Percentiles rank a stretch among this genome's conserved stretches.
phyloP scores from a whole-genome alignment of 2,329 filamentous ascomycete genomes.

The Penicillium brevicompactum region DNA sequence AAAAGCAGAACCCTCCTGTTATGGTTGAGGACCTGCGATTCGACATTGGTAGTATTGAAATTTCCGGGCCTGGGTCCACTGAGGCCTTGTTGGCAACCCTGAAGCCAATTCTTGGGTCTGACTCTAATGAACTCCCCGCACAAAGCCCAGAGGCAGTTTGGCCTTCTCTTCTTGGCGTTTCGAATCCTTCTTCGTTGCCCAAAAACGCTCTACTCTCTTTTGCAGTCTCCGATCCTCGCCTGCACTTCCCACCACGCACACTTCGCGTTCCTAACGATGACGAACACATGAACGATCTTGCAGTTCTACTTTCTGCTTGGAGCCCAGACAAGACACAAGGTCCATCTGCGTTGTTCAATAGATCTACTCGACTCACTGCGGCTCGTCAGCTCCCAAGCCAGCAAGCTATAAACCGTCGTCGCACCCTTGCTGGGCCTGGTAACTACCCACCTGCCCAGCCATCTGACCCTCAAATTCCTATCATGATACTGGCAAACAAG shows the following conservation, averaged over 20 bases:
- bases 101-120: slow-evolving; percentile 43
- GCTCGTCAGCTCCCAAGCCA: slow-evolving; percentile 70
- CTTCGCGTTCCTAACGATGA: slow-evolving; percentile 45
- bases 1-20: slow-evolving; percentile 63
- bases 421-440: slow-evolving; percentile 65
- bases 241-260: slow-evolving; percentile 72
- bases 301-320: slow-evolving; percentile 68
- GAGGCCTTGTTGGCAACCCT: slow-evolving; percentile 75
- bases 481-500: slow-evolving; percentile 68
- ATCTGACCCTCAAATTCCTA: slow-evolving; percentile 75
- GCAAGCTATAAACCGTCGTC: slow-evolving; percentile 78
- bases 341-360: slow-evolving; percentile 66
- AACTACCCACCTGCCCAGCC: slow-evolving; percentile 58
- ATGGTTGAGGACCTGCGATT: slow-evolving; percentile 68
- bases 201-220: slow-evolving; percentile 72
- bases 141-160: slow-evolving; percentile 43
- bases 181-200: slow-evolving; percentile 71
- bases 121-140: slow-evolving; percentile 19
- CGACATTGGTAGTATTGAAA: slow-evolving; percentile 71
- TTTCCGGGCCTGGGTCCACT: slow-evolving; percentile 73
- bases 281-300: slow-evolving; percentile 46
- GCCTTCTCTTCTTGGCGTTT: slow-evolving; percentile 53
- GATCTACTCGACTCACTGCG: slow-evolving; percentile 65
- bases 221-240: slow-evolving; percentile 73
- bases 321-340: slow-evolving; percentile 58